Base-by-base conservation (phyloP, 441 rosid species). In the Monsonia emarginata region DNA sequence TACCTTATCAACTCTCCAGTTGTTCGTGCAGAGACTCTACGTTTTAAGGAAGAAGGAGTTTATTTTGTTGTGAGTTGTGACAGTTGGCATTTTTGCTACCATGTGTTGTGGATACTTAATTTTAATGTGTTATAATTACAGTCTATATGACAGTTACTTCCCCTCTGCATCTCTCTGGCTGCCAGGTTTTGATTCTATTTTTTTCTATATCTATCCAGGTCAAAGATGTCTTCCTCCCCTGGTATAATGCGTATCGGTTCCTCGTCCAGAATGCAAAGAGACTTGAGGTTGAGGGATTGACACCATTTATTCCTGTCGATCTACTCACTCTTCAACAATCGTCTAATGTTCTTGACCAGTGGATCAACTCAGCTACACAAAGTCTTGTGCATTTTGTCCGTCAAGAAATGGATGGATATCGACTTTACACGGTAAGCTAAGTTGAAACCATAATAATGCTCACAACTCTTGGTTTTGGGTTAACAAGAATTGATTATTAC, bases 201-300 rank as follows among this genome's bases (percentile, higher is more conserved):
- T 42, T 16, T 64, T 65, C 25, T 62, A 16, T 62, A 67, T 65
- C 50, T 65, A 24, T 75, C 69, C 80, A 95, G 98, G 99, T 95
- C 73, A 95, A 90, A 81, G 99, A 92, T 79, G 98, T 95, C 44
- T 95, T 95, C 81, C 99, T 95, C 74, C 99, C 99, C 19, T 95
- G 98, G 99, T 95, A 92, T 78, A 95, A 95, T 84, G 99, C 98
- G 27, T 92, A 95, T 78, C 82, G 98, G 78, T 95, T 92, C 72
- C 89, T 95, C 69, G 96, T 95, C 69, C 99, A 95, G 83, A 95
- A 95, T 77, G 91, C 96, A 25, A 92, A 89, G 82, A 88, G 99
- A 84, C 92, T 95, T 59, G 96, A 90, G 84, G 72, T 80, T 76
- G 97, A 95, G 77, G 96, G 96, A 44, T 78, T 70, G 75, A 84